phyloP scores from a whole-genome alignment of 2,329 filamentous ascomycete genomes.

The Chalaropsis ovoidea region DNA sequence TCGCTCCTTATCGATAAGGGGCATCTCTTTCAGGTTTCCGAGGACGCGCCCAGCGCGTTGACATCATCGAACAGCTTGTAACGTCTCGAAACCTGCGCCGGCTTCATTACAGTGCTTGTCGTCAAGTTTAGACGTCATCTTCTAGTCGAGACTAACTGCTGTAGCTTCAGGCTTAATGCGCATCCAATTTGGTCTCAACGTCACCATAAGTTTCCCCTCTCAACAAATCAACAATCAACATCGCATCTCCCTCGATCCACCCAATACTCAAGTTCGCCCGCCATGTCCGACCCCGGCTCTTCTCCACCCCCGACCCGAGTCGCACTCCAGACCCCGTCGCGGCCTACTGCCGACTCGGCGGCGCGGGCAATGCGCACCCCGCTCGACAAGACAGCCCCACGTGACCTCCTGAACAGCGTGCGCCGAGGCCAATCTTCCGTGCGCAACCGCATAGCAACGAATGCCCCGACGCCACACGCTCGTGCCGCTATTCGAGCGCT shows the following conservation, averaged over 20 bases:
- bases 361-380: conserved; percentile 35
- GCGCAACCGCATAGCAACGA: conserved; percentile 25
- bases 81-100: neutral
- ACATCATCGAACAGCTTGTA: conserved; percentile 8
- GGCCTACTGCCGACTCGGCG: conserved; percentile 31
- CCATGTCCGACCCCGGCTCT: conserved; percentile 18
- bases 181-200: neutral
- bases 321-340: conserved; percentile 25
- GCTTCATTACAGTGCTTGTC: neutral
- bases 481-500: conserved; percentile 50
- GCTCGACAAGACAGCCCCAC: conserved; percentile 33
- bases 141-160: too few relatives aligned
- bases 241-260: neutral
- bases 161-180: too few relatives aligned
- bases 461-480: conserved; percentile 49
- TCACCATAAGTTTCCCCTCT: neutral
- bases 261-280: too few relatives aligned
- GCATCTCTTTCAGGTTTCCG: neutral
- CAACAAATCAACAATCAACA: neutral
- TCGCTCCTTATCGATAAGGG: neutral
- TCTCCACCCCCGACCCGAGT: conserved; percentile 21
- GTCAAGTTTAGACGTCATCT: too few relatives aligned
- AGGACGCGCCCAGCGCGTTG: neutral
- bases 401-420: conserved; percentile 35
- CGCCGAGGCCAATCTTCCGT: conserved; percentile 35